A percentile compares a stretch with the other conserved stretches of the same genome.
Conservation (phyloP, 2,329 filamentous ascomycete genomes). For the Aspergillus quadrilineatus region DNA sequence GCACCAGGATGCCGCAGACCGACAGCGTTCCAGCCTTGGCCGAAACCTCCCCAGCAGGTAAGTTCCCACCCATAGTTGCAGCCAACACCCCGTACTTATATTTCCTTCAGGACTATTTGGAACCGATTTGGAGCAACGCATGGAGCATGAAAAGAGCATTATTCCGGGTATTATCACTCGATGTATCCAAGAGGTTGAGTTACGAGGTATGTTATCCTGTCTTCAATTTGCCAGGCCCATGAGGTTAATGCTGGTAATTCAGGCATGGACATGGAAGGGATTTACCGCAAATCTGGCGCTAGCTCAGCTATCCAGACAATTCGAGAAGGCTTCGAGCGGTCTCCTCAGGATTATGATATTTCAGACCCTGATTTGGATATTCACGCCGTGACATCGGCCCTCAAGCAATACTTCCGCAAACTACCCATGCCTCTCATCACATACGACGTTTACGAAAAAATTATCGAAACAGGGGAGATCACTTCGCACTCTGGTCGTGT, state of each 20-base stretch:
- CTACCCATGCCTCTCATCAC: conserved; percentile 86
- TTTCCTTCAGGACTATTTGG: conserved; percentile 68
- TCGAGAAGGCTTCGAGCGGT: conserved; percentile 86
- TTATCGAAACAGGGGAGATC: conserved; percentile 69
- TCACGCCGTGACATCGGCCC: conserved; percentile 87
- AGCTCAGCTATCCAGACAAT: conserved; percentile 87
- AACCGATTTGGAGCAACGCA: conserved; percentile 79
- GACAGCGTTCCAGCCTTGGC: conserved; percentile 44
- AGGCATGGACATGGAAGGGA: conserved; percentile 92
- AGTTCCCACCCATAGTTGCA: conserved; percentile 15
- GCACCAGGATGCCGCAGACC: conserved; percentile 43
- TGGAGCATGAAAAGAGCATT: conserved; percentile 82
- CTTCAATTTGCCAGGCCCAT: background rate
- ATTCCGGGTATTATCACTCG: conserved; percentile 88
- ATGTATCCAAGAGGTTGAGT: conserved; percentile 94
- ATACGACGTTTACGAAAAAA: conserved; percentile 84
- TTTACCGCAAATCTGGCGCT: conserved; percentile 96
- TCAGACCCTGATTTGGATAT: conserved; percentile 93
- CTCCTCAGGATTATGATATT: conserved; percentile 75
- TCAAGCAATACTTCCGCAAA: conserved; percentile 98
- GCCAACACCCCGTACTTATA: conserved; percentile 12
- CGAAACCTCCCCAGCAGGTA: conserved; percentile 41
- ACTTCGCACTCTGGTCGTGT: conserved; percentile 67
- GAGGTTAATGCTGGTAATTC: conserved; percentile 16
- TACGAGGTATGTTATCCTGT: conserved; percentile 60